Conservation (phyloP, 208 protist genomes). For the Naegleria gruberi region DNA sequence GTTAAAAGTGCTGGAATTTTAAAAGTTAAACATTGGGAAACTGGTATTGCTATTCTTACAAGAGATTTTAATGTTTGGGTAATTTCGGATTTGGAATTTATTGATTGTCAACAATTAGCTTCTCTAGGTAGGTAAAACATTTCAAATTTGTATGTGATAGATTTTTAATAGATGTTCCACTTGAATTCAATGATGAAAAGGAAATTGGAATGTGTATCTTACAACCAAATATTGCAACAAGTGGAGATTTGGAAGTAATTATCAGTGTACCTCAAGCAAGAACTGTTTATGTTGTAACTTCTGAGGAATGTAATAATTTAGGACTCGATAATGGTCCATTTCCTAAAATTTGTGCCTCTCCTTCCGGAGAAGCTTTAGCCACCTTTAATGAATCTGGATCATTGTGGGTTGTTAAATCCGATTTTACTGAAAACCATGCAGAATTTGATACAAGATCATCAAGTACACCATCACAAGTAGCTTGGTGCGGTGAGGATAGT, state of each 20-base stretch:
- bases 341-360: not conserved
- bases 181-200: not conserved
- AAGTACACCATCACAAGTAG: not conserved
- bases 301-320: not conserved
- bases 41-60: constrained; percentile 2
- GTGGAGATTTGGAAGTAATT: not conserved
- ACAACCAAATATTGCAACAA: not conserved
- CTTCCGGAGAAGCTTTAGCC: constrained; percentile 1
- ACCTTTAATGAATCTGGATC: not conserved
- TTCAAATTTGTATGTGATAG: not conserved
- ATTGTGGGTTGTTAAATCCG: not conserved
- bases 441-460: constrained; percentile 19
- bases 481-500: constrained; percentile 27
- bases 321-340: constrained; percentile 19
- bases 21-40: not conserved
- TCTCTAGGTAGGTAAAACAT: not conserved
- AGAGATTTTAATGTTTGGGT: constrained; percentile 13
- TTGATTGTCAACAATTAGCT: not conserved
- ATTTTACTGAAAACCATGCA: constrained; percentile 13
- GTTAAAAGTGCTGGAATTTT: not conserved
- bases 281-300: not conserved
- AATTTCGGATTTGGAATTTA: not conserved
- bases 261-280: not conserved
- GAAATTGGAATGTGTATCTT: constrained; percentile 16
- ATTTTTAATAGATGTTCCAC: not conserved